Conservation (phyloP, 306 rosid species). For the Cercis canadensis region DNA sequence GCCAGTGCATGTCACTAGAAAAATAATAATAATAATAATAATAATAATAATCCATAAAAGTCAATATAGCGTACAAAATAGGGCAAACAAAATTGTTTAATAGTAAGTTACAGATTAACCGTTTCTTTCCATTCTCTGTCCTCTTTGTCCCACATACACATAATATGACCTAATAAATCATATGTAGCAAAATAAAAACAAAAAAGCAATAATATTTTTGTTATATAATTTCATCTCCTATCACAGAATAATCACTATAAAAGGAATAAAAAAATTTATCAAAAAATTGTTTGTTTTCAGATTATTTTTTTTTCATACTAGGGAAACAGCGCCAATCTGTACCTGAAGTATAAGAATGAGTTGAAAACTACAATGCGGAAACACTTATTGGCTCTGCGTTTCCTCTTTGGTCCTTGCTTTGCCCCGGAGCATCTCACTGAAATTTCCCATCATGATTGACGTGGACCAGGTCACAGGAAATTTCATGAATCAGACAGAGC, state of each 20-base stretch:
- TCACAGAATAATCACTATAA: constrained; percentile 18
- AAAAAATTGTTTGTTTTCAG: not conserved
- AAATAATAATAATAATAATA: too few species aligned
- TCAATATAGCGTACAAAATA: not conserved
- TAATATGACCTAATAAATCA: not conserved
- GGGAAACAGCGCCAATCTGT: constrained; percentile 24
- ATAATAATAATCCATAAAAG: not conserved
- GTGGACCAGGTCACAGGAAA: too few species aligned
- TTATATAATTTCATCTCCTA: constrained; percentile 25
- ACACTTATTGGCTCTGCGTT: constrained; percentile 49
- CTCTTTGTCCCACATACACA: not conserved
- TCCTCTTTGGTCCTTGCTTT: constrained; percentile 73
- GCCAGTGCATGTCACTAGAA: too few species aligned
- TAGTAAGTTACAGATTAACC: constrained; percentile 27
- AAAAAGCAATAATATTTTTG: constrained; percentile 15
- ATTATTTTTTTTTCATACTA: constrained; percentile 2
- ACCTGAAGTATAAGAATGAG: constrained; percentile 29
- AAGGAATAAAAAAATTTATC: not conserved
- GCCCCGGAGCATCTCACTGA: constrained; percentile 87
- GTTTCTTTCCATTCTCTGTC: not conserved
- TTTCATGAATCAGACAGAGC: too few species aligned
- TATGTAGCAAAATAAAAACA: constrained; percentile 11
- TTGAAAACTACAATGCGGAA: constrained; percentile 10
- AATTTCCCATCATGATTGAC: constrained; percentile 93
- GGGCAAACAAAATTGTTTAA: constrained; percentile 4